Percentiles rank a stretch among this genome's conserved stretches.
phyloP scores from a whole-genome alignment of 257 asterid species.

The Solanum rostratum region DNA sequence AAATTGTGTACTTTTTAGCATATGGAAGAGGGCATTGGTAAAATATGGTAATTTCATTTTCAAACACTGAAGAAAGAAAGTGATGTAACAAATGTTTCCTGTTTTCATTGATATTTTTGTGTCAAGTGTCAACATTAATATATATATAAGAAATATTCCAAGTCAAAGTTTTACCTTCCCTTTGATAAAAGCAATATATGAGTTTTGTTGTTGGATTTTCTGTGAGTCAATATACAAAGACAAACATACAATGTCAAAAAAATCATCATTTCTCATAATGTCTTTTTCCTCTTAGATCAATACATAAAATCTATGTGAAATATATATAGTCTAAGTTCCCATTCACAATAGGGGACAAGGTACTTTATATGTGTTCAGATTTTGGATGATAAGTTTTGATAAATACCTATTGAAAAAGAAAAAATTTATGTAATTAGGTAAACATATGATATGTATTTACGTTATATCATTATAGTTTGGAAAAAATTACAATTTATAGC shows the following conservation, averaged over 20 bases:
- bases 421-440: no score
- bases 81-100: constrained; percentile 5
- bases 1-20: neutral
- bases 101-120: neutral
- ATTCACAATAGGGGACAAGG: neutral
- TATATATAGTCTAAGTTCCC: neutral
- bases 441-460: no score
- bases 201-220: neutral
- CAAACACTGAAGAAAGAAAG: neutral
- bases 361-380: neutral
- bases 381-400: neutral
- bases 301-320: neutral
- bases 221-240: neutral
- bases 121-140: neutral
- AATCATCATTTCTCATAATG: neutral
- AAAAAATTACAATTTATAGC: no score
- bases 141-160: neutral
- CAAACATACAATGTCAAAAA: neutral
- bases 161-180: neutral
- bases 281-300: neutral
- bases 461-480: no score
- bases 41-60: neutral
- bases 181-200: neutral
- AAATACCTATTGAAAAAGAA: no score
- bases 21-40: constrained; percentile 8